Conservation (phyloP, 371 early-diverging fungal genomes). For the Mortierella polycephala region DNA sequence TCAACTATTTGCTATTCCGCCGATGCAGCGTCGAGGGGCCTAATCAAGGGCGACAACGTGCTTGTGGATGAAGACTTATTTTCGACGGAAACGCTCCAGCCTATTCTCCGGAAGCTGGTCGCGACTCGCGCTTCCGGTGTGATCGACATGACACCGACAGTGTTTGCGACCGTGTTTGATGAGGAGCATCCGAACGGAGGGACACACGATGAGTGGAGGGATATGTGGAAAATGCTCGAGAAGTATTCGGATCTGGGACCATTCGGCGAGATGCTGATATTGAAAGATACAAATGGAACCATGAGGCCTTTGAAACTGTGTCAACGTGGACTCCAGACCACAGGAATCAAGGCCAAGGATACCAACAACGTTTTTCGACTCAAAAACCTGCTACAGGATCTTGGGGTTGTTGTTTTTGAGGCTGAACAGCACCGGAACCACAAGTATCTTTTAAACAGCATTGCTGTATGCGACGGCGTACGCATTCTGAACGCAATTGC, state of each 20-base stretch:
- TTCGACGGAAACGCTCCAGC: neutral
- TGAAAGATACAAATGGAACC: constrained; percentile 1
- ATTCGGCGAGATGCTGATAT: constrained; percentile 1
- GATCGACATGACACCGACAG: neutral
- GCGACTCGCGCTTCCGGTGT: neutral
- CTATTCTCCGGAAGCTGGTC: neutral
- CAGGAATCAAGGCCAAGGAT: neutral
- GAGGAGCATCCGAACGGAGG: constrained; percentile 2
- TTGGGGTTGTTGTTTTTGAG: constrained; percentile 10
- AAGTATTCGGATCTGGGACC: neutral
- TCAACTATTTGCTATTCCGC: neutral
- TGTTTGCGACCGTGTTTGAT: neutral
- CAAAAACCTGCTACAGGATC: constrained; percentile 1
- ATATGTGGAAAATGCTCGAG: constrained; percentile 3
- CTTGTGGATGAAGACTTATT: constrained; percentile 16
- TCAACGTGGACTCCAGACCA: neutral
- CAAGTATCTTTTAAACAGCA: neutral
- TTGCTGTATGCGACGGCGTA: neutral
- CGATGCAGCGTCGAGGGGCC: neutral
- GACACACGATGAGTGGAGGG: neutral
- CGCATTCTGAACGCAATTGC: neutral
- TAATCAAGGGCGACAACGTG: constrained; percentile 9
- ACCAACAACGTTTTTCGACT: neutral
- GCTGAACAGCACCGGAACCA: neutral
- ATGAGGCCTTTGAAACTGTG: neutral